Conservation (phyloP, 768 basidiomycete species). For the Aureoboletus auriporus region DNA sequence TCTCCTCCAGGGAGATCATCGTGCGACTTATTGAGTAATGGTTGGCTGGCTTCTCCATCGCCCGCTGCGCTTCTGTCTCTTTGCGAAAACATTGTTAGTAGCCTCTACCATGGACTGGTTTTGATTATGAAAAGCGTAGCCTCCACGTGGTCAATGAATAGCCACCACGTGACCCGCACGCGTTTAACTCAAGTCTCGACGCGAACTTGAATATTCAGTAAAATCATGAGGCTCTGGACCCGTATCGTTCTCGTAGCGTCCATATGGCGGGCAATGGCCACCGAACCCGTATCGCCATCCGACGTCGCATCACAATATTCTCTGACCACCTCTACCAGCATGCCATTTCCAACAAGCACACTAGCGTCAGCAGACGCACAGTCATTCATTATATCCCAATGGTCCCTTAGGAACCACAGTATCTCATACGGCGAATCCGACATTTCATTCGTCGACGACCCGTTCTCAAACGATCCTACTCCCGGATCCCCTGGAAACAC, state of each 20-base stretch:
- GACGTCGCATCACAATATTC: constrained; percentile 48
- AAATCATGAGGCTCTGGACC: not conserved
- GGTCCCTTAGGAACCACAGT: constrained; percentile 58
- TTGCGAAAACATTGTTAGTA: constrained; percentile 28
- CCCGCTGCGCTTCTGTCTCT: constrained; percentile 23
- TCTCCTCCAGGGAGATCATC: constrained; percentile 36
- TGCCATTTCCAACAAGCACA: constrained; percentile 65
- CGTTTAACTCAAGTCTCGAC: not conserved
- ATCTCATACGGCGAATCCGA: constrained; percentile 56
- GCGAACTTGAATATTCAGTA: no score
- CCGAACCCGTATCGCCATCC: constrained; percentile 1
- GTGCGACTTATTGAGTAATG: constrained; percentile 49
- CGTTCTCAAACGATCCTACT: constrained; percentile 51
- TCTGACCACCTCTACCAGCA: constrained; percentile 54
- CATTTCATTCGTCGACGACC: constrained; percentile 62
- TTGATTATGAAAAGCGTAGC: not conserved
- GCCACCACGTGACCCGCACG: constrained; percentile 21
- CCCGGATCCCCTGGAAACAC: constrained; percentile 30
- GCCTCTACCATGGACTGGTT: constrained; percentile 15
- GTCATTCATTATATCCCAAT: constrained; percentile 47
- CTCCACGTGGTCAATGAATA: constrained; percentile 6
- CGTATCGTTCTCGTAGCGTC: not conserved
- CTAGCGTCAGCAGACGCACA: constrained; percentile 47
- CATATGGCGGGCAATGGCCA: not conserved
- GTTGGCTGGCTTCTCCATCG: constrained; percentile 47